Conservation (phyloP, 2,329 filamentous ascomycete species). For the Penicillium aurantiogriseum region DNA sequence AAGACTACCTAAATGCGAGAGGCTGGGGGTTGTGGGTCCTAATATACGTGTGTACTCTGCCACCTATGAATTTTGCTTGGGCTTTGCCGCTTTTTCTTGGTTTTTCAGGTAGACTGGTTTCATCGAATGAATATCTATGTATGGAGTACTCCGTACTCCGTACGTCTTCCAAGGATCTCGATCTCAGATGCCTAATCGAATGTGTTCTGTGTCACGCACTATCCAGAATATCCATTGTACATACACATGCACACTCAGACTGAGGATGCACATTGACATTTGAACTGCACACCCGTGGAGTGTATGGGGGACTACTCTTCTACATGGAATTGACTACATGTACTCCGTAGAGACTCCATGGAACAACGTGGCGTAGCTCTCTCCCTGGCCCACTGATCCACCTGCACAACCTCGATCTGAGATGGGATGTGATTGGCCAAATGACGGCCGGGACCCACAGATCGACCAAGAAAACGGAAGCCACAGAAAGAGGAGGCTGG, state of each 20-base stretch:
- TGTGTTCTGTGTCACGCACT: background rate
- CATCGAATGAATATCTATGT: background rate
- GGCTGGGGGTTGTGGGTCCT: conserved; percentile 4
- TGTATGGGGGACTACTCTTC: background rate
- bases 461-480: conserved; percentile 12
- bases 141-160: background rate
- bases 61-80: conserved; percentile 1
- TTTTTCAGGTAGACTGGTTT: background rate
- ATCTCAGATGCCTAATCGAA: background rate
- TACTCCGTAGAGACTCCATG: background rate
- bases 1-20: background rate
- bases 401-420: background rate
- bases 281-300: background rate
- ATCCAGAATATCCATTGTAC: background rate
- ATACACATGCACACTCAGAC: background rate
- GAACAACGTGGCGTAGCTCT: conserved; percentile 3
- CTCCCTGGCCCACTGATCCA: background rate
- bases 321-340: background rate
- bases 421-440: conserved; percentile 6
- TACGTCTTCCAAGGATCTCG: background rate
- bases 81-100: conserved; percentile 8
- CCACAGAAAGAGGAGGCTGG: conserved; percentile 25
- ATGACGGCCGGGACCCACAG: conserved; percentile 15
- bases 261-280: background rate
- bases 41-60: conserved; percentile 1